phyloP scores from a whole-genome alignment of 805 yeast genomes.

The Wickerhamomyces bisporus region DNA sequence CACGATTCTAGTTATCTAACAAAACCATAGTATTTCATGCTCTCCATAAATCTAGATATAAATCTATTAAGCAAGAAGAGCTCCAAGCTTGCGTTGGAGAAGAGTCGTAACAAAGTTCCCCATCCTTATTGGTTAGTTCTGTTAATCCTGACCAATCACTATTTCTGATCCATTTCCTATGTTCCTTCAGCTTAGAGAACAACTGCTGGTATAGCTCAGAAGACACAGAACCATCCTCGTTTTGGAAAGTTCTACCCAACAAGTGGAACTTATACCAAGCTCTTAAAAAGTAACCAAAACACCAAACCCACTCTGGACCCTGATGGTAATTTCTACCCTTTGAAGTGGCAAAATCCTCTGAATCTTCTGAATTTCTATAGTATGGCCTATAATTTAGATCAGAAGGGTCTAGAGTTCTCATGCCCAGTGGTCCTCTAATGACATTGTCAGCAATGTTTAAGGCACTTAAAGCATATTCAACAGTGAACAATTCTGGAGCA shows the following conservation, averaged over 20 bases:
- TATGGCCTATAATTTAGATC: slow-evolving; percentile 91
- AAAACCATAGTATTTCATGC: no score
- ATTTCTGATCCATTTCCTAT: slow-evolving; percentile 62
- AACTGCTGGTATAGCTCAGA: slow-evolving; percentile 52
- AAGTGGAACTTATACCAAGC: slow-evolving; percentile 60
- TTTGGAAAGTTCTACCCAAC: slow-evolving; percentile 31
- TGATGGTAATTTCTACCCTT: slow-evolving; percentile 97
- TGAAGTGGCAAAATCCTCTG: slow-evolving; percentile 83
- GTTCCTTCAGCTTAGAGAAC: slow-evolving; percentile 56
- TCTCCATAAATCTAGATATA: slow-evolving; percentile 67
- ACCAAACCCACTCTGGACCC: slow-evolving; percentile 99
- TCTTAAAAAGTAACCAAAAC: slow-evolving; percentile 78
- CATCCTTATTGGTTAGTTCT: slow-evolving; percentile 87
- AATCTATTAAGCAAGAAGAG: slow-evolving; percentile 75
- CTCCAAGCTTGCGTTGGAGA: slow-evolving; percentile 99
- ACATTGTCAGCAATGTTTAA: slow-evolving; percentile 64
- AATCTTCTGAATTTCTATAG: slow-evolving; percentile 76
- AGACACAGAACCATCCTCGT: slow-evolving; percentile 34
- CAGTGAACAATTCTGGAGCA: slow-evolving; percentile 86
- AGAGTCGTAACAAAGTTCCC: slow-evolving; percentile 75
- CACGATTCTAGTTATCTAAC: no score
- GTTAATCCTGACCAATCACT: slow-evolving; percentile 93
- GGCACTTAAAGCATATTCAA: slow-evolving; percentile 56
- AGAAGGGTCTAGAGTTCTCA: slow-evolving; percentile 87
- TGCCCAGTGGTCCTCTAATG: slow-evolving; percentile 86